Conservation (phyloP, 192 early-diverging fungal species). For the Coemansia brasiliensis region DNA sequence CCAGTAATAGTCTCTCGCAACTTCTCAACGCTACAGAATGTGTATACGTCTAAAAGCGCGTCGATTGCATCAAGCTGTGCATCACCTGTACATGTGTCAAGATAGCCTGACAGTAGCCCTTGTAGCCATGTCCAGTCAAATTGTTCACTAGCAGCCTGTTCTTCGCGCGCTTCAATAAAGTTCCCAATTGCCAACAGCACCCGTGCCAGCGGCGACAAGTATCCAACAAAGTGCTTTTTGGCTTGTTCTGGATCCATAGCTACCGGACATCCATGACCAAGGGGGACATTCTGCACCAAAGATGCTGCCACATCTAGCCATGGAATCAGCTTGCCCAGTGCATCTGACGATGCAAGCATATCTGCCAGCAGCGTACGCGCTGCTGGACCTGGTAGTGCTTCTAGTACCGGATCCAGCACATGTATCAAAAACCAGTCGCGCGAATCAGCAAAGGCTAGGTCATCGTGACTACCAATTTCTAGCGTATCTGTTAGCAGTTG, state of each 20-base stretch:
- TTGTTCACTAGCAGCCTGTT: neutral
- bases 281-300: constrained; percentile 25
- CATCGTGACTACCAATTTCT: no score
- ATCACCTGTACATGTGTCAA: constrained; percentile 11
- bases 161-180: constrained; percentile 10
- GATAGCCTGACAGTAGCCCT: constrained; percentile 20
- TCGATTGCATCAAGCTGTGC: constrained; percentile 25
- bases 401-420: constrained; percentile 21
- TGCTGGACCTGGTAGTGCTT: constrained; percentile 3
- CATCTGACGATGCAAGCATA: constrained; percentile 23
- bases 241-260: constrained; percentile 23
- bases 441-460: constrained; percentile 34
- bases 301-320: constrained; percentile 46
- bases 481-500: constrained; percentile 17
- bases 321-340: constrained; percentile 26
- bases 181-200: constrained; percentile 33
- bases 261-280: constrained; percentile 34
- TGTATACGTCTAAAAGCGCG: constrained; percentile 48
- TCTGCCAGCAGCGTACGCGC: constrained; percentile 23
- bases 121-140: constrained; percentile 44
- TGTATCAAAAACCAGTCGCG: constrained; percentile 45
- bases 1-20: constrained; percentile 35
- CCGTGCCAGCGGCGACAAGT: constrained; percentile 42
- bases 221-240: constrained; percentile 39
- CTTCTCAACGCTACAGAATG: constrained; percentile 19